Evolutionary conservation across 306 rosid species (phyloP).

Genomic region (Gleditsia sinensis): DNA sequence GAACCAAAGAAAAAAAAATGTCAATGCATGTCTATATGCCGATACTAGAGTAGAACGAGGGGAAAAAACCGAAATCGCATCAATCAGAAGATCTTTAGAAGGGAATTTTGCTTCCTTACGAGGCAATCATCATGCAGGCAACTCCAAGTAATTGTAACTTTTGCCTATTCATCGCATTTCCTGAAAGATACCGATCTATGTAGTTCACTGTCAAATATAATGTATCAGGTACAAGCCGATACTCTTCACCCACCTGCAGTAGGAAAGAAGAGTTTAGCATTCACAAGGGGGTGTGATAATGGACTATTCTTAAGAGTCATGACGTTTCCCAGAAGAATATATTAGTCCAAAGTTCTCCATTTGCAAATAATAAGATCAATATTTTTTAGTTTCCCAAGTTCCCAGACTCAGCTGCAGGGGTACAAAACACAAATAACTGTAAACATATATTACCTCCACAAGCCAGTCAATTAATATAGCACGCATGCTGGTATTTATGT

Average conservation of each 20-base stretch:
- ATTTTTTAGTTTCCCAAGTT: not conserved
- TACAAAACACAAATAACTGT: not conserved
- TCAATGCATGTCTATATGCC: slow-evolving; percentile 1
- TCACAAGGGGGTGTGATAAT: not conserved
- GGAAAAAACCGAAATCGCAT: not conserved
- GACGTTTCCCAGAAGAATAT: not conserved
- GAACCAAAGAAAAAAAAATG: not conserved
- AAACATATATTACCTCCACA: slow-evolving; percentile 63
- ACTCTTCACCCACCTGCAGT: slow-evolving; percentile 84
- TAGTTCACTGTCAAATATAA: slow-evolving; percentile 77
- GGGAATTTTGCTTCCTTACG: slow-evolving; percentile 51
- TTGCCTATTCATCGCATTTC: slow-evolving; percentile 66
- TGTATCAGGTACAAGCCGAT: slow-evolving; percentile 81
- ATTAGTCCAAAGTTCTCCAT: not conserved
- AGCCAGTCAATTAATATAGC: slow-evolving; percentile 83
- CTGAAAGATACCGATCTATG: slow-evolving; percentile 82
- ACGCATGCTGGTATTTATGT: slow-evolving; percentile 78
- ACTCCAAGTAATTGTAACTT: slow-evolving; percentile 81
- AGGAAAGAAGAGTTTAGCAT: slow-evolving; percentile 8
- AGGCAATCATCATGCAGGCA: slow-evolving; percentile 91
- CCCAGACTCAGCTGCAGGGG: not conserved
- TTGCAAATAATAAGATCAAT: not conserved
- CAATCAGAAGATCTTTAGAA: not conserved
- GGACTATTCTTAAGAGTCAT: not conserved
- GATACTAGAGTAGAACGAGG: not conserved